Percentiles rank a stretch among this genome's conserved stretches.
phyloP scores from a whole-genome alignment of 495 filamentous ascomycete genomes.

The Barbatosphaeria neglecta region DNA sequence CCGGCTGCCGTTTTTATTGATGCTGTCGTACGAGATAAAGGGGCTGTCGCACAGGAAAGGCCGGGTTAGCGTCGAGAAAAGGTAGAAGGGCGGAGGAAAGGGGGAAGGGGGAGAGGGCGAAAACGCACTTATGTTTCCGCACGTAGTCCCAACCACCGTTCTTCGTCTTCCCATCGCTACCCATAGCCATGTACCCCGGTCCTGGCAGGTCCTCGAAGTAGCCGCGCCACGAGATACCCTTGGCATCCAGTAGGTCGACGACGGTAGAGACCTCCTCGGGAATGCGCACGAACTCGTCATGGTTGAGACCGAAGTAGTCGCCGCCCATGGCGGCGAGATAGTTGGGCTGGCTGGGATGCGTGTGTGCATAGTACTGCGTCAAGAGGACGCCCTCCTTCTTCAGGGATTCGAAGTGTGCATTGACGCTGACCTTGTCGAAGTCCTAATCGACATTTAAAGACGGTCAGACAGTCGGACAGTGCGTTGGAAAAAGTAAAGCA shows the following conservation, averaged over 20 bases:
- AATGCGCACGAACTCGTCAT: slow-evolving; percentile 47
- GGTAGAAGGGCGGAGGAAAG: too few relatives aligned
- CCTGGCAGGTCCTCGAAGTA: slow-evolving; percentile 58
- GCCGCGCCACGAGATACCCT: slow-evolving; percentile 49
- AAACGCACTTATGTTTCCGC: slow-evolving; percentile 52
- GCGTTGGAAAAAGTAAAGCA: slow-evolving; percentile 10
- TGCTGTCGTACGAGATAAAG: slow-evolving; percentile 37
- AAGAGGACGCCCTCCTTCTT: slow-evolving; percentile 50
- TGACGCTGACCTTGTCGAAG: slow-evolving; percentile 34
- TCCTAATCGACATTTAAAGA: slow-evolving; percentile 36
- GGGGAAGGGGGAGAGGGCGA: too few relatives aligned
- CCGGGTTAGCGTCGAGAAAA: too few relatives aligned
- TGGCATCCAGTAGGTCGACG: slow-evolving; percentile 54
- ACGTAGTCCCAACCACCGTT: slow-evolving; percentile 50
- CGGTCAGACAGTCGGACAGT: too few relatives aligned
- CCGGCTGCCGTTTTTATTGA: slow-evolving; percentile 39
- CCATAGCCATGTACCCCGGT: slow-evolving; percentile 53
- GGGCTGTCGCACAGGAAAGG: too few relatives aligned
- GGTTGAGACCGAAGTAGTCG: slow-evolving; percentile 58
- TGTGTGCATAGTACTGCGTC: slow-evolving; percentile 50
- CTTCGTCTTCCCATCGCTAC: slow-evolving; percentile 33
- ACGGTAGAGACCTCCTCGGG: slow-evolving; percentile 57
- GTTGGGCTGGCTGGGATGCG: slow-evolving; percentile 40
- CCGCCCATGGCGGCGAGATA: slow-evolving; percentile 46
- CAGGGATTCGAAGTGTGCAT: slow-evolving; percentile 41